Conservation (phyloP, 2,329 filamentous ascomycete species). For the Nothophaeocryptopus gaeumannii region DNA sequence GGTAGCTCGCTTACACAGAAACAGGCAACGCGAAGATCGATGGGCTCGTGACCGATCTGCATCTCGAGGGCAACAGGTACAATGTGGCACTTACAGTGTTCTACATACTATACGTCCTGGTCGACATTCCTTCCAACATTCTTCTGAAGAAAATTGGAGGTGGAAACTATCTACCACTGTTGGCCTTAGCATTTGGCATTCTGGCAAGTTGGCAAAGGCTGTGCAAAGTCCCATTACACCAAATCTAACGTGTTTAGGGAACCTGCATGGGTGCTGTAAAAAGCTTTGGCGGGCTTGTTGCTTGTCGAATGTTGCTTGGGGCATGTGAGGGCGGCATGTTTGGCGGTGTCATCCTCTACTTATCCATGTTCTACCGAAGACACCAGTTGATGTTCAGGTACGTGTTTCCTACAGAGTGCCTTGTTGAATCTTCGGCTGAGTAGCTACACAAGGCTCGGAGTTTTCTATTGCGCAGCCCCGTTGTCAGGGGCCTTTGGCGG, state of each 20-base stretch:
- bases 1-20: too few species aligned
- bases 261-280: constrained; percentile 43
- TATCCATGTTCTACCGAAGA: constrained; percentile 42
- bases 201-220: too few species aligned
- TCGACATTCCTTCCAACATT: constrained; percentile 43
- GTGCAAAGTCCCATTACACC: too few species aligned
- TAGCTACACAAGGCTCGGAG: too few species aligned
- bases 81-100: constrained; percentile 45
- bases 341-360: constrained; percentile 42
- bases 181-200: constrained; percentile 41
- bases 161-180: constrained; percentile 39
- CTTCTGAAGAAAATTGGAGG: constrained; percentile 41
- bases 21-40: constrained; percentile 45
- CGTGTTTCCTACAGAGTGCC: too few species aligned
- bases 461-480: constrained; percentile 36
- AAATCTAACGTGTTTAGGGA: too few species aligned
- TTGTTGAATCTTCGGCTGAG: too few species aligned
- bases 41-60: constrained; percentile 39
- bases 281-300: constrained; percentile 39
- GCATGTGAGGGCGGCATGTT: constrained; percentile 39
- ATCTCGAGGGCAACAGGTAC: constrained; percentile 41
- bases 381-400: constrained; percentile 41
- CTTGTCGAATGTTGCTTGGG: constrained; percentile 38
- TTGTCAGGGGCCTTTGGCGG: constrained; percentile 43
- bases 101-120: constrained; percentile 43